Base-by-base conservation (phyloP, 345 rosid species). In the Aegle marmelos region DNA sequence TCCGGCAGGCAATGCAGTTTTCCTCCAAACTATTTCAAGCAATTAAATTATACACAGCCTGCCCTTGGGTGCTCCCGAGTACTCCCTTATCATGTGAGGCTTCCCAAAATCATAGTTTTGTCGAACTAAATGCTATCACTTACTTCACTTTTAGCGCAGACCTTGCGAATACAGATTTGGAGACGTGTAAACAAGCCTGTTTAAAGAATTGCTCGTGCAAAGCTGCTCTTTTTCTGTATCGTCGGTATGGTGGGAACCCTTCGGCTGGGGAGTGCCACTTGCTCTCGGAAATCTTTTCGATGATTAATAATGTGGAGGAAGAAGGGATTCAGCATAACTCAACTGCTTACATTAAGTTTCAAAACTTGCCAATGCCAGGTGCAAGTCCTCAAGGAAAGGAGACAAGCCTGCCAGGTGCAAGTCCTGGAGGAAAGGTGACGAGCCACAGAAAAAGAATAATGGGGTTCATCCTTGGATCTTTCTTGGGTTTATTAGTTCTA, bases 171-270 rank as follows among this genome's bases (percentile, higher is more conserved):
- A 48, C 72, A 11, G 70, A 70, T 63, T 33, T 22, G 2, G 78
- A 48, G 64, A 62, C 4, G 3, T 82, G 86, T 24, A 72, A 72
- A 54, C 17, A 56, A 25, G 81, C 75, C 11, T 81, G 81, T 81
- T 61, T 25, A 4, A 68, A 41, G 36, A 81, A 73, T 69, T 81
- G 81, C 27, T 73, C 84, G 0, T 77, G 88, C 77, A 80, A 78
- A 73, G 81, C 81, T 59, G 81, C 79, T 39, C 27, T 78, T 50
- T 78, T 82, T 70, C n/a, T n/a, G n/a, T n/a, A n/a, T n/a, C n/a
- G n/a, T n/a, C 53, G 4, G 22, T 54, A 62, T 68, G 67, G 53
- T 16, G 24, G 2, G 25, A 60, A 58, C 28, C 25, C 67, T 39
- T 73, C 76, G 14, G 5, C 7, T 36, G 79, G 79, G 16, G 5